Conservation (phyloP, 768 basidiomycete species). For the Guyanaporus albipodus region DNA sequence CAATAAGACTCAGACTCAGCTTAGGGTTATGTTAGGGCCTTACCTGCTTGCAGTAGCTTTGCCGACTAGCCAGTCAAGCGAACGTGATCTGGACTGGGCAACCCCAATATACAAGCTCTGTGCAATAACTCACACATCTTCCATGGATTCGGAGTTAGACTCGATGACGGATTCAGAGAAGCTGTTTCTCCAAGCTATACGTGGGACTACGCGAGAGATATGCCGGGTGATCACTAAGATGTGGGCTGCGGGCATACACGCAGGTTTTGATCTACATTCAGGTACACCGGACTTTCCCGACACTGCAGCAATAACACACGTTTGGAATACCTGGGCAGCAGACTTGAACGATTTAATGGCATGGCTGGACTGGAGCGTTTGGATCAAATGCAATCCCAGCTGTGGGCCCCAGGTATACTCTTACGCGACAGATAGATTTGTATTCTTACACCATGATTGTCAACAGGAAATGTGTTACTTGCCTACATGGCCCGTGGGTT, state of each 20-base stretch:
- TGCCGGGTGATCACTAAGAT: slow-evolving; percentile 43
- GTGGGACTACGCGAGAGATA: slow-evolving; percentile 40
- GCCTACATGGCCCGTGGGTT: slow-evolving; percentile 22
- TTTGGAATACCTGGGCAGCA: slow-evolving; percentile 33
- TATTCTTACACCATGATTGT: background rate
- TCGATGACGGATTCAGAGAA: slow-evolving; percentile 29
- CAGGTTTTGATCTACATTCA: slow-evolving; percentile 13
- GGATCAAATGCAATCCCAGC: slow-evolving; percentile 45
- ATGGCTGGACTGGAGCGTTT: slow-evolving; percentile 53
- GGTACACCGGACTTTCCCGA: slow-evolving; percentile 2
- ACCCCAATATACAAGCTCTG: slow-evolving; percentile 29
- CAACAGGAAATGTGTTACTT: slow-evolving; percentile 26
- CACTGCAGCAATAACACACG: background rate
- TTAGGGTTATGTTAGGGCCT: slow-evolving; percentile 28
- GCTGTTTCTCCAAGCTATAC: slow-evolving; percentile 24
- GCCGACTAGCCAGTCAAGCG: slow-evolving; percentile 1
- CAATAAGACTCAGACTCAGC: slow-evolving; percentile 19
- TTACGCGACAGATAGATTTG: background rate
- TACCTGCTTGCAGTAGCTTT: slow-evolving; percentile 21
- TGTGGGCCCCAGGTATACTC: slow-evolving; percentile 43
- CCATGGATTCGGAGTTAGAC: background rate
- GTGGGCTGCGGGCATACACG: slow-evolving; percentile 41
- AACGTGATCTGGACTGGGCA: slow-evolving; percentile 23
- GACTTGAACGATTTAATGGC: slow-evolving; percentile 37
- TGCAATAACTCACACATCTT: slow-evolving; percentile 24